Evolutionary conservation across 2,329 filamentous ascomycete species (phyloP).

Genomic region (Fusarium luffae): DNA sequence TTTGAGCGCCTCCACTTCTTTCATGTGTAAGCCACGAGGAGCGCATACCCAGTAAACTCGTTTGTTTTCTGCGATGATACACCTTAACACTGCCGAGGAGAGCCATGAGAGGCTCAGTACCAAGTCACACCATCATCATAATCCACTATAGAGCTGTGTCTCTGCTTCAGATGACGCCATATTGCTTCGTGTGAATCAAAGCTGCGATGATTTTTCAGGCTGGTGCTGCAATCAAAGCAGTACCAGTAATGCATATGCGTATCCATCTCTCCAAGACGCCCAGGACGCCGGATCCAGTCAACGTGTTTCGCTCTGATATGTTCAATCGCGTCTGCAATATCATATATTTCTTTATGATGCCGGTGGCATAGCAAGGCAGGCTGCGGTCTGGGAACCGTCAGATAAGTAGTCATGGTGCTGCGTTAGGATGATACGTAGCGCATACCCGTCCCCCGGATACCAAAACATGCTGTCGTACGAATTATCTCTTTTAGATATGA

Average conservation of each 20-base stretch:
- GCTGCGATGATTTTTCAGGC: neutral
- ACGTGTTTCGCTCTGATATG: neutral
- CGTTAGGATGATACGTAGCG: no score
- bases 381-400: no score
- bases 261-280: neutral
- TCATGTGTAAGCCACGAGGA: no score
- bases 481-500: no score
- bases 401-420: fast-evolving
- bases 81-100: no score
- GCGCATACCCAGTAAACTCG: no score
- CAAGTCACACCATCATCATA: fast-evolving
- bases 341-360: neutral
- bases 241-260: neutral
- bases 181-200: neutral
- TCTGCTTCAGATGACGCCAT: neutral
- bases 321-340: neutral
- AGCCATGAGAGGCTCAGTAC: no score
- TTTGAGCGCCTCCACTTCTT: no score
- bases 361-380: neutral
- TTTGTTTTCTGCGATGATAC: no score
- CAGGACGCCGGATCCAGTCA: neutral
- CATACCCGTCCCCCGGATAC: no score
- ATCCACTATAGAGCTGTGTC: neutral
- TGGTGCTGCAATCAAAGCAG: neutral
- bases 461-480: no score